phyloP scores from a whole-genome alignment of 768 basidiomycete species.

The Panaeolus cyanescens region DNA sequence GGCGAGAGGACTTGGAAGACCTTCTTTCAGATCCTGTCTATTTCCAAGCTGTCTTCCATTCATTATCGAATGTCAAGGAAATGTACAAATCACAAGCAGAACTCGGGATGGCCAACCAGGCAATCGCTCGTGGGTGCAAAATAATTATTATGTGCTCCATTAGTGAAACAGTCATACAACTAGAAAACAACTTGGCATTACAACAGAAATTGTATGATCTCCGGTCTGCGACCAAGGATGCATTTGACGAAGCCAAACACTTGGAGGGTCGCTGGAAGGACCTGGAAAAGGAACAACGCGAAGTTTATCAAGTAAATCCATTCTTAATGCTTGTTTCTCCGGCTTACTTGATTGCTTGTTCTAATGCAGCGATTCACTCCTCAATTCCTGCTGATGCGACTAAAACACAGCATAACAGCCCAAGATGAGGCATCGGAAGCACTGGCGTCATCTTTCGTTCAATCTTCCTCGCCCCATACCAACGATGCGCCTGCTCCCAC shows the following conservation, averaged over 20 bases:
- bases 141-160: neutral
- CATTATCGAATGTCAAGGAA: slow-evolving; percentile 70
- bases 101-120: slow-evolving; percentile 82
- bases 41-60: slow-evolving; percentile 87
- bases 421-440: slow-evolving; percentile 91
- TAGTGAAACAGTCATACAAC: slow-evolving; percentile 9
- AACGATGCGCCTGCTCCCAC: slow-evolving; percentile 30
- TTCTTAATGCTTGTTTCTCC: neutral
- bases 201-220: slow-evolving; percentile 78
- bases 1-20: slow-evolving; percentile 91
- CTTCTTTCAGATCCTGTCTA: slow-evolving; percentile 78
- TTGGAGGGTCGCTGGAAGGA: slow-evolving; percentile 86
- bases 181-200: slow-evolving; percentile 76
- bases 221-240: slow-evolving; percentile 80
- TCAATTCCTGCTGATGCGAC: slow-evolving; percentile 85
- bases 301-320: slow-evolving; percentile 77
- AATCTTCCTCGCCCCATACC: slow-evolving; percentile 46
- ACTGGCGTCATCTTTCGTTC: slow-evolving; percentile 81
- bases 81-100: slow-evolving; percentile 78
- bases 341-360: neutral
- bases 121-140: slow-evolving; percentile 72
- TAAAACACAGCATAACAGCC: slow-evolving; percentile 84
- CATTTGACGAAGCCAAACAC: slow-evolving; percentile 84
- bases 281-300: slow-evolving; percentile 84
- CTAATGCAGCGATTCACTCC: slow-evolving; percentile 71